phyloP scores from a whole-genome alignment of 306 rosid genomes.

The Bauhinia variegata region DNA sequence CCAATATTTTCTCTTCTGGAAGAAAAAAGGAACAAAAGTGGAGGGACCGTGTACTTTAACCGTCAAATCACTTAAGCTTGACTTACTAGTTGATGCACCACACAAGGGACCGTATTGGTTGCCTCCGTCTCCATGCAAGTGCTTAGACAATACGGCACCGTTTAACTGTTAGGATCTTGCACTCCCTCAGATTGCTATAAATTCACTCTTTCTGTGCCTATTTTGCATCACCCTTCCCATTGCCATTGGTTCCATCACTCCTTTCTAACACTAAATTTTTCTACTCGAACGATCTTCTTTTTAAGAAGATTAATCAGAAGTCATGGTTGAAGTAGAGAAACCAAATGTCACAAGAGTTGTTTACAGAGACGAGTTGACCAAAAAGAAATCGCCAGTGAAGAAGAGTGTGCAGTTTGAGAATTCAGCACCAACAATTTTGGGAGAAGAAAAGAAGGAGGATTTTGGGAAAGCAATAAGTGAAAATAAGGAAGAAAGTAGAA shows the following conservation, averaged over 20 bases:
- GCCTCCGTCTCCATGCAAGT: neutral
- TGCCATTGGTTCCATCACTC: neutral
- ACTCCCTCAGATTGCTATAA: conserved; percentile 31
- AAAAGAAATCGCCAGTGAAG: conserved; percentile 33
- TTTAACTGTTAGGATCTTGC: too few species aligned
- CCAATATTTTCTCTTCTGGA: too few species aligned
- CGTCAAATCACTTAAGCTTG: conserved; percentile 34
- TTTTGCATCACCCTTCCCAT: too few species aligned
- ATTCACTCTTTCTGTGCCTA: conserved; percentile 15
- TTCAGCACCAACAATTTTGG: conserved; percentile 46
- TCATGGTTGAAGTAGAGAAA: conserved; percentile 20
- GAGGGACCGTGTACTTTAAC: too few species aligned
- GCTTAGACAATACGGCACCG: too few species aligned
- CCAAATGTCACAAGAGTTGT: conserved; percentile 19
- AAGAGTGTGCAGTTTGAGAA: conserved; percentile 35
- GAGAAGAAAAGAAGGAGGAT: conserved; percentile 40
- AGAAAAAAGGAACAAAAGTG: too few species aligned
- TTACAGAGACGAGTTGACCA: conserved; percentile 56
- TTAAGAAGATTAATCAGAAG: too few species aligned
- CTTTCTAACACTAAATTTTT: neutral
- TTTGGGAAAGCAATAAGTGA: neutral
- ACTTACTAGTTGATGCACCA: conserved; percentile 17
- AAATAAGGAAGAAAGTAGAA: conserved; percentile 18
- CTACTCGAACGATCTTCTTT: too few species aligned
- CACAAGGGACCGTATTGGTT: neutral